Evolutionary conservation across 2,329 filamentous ascomycete species (phyloP), one percentile per base, ranked within the genome.

Genomic region (Ceratocystis lukuohia): DNA sequence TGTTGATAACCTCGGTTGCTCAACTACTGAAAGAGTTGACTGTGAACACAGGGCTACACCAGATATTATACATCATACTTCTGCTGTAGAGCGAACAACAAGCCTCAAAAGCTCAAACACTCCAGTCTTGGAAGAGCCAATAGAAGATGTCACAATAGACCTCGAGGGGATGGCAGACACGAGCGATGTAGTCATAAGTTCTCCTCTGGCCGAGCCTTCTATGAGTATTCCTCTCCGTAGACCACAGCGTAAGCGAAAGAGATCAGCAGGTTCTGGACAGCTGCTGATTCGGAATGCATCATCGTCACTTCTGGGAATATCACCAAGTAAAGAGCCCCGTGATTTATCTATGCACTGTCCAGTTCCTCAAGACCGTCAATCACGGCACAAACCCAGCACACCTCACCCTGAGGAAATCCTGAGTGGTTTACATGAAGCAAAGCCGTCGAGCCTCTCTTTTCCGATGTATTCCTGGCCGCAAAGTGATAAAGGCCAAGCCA

Each of bases 141-240:
- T 59, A 59, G 15, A 25, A 5, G 28, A 59, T 20, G 17, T 59
- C 8, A 59, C 28, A 30, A 37, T 37, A 2, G 56, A n/a, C n/a
- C 28, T 37, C 3, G 56, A 59, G 7, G 33, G 56, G 5, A n/a
- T n/a, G 17, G n/a, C 46, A 5, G 59, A 53, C 4, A 48, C n/a
- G n/a, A 61, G 37, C 6, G 64, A 66, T 56, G 33, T 65, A 2
- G 64, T 66, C 4, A 59, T 68, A 45, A 68, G 66, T 17, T 68
- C 64, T n/a, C 66, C 66, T 5, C 37, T 68, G 15, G 66, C 64
- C 6, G 66, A 68, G 22, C 64, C 64, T 41, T 61, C 66, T 12
- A 53, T 50, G 50, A 68, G 46, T 10, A 44, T 61, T 44, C 48
- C 66, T 1, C 33, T 45, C n/a, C 30, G 37, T 53, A 48, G 56